Base-by-base conservation (phyloP, 331 rosid species). In the Cucumis variabilis region DNA sequence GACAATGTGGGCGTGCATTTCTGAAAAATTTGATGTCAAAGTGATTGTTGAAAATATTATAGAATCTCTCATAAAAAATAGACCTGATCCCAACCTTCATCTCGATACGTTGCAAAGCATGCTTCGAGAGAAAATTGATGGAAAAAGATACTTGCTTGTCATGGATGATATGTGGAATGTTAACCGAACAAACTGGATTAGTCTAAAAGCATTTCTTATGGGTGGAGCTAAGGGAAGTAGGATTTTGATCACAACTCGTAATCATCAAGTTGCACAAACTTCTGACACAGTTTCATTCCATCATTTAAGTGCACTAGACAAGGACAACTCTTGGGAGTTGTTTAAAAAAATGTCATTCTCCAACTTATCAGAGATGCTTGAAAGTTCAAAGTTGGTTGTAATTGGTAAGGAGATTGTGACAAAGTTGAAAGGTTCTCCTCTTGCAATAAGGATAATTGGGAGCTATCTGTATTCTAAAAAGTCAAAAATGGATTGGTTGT, bases 321-420 rank as follows among this genome's bases (percentile, higher is more conserved):
- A 53, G 17, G 17, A 53, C 15, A 41, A 13, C 28, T 21, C 81
- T 41, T 74, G 58, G 81, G 5, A 20, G 11, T 74, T 74, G 58
- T 74, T 66, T 19, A 9, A 14, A 5, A 33, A 84, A 51, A 86
- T 69, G 79, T n/a, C 70, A 78, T 55, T 62, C 87, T 24, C 41
- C 21, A 84, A 62, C 67, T 16, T 24, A n/a, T 88, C 30, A 23
- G 20, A 84, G 10, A 86, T 76, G 72, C 14, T 50, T 13, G 62
- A 28, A 1, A 28, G 33, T 68, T 85, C 68, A 17, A 37, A 76
- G 53, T 48, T 48, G 53, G 41, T 76, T 30, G 37, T n/a, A 15
- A 89, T 84, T 15, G 89, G 77, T 16, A 71, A 73, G 1, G 86
- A 80, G 30, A 77, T 69, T 65, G 86, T 21, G 9, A 55, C 17